Percentiles rank a stretch among this genome's conserved stretches.
phyloP scores from a whole-genome alignment of 257 asterid genomes.

The Plantago major region DNA sequence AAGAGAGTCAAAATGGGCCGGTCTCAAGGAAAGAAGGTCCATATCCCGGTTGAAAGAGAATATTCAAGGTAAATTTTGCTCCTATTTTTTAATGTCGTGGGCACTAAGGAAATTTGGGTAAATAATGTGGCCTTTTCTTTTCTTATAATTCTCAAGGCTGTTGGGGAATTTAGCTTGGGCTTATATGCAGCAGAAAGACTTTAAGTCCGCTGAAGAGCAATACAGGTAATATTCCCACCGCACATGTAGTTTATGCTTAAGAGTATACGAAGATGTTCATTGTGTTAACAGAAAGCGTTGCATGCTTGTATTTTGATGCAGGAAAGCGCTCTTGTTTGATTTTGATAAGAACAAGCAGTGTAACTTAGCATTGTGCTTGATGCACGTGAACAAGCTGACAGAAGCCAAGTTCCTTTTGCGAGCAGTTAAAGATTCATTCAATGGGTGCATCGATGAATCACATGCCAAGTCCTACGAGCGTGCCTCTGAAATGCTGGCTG shows the following conservation, averaged over 20 bases:
- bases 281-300: not conserved
- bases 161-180: slow-evolving; percentile 98
- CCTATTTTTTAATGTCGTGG: not conserved
- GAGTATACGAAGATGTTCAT: not conserved
- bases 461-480: slow-evolving; percentile 56
- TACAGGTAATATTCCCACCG: slow-evolving; percentile 24
- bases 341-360: slow-evolving; percentile 85
- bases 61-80: slow-evolving; percentile 53
- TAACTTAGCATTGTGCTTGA: slow-evolving; percentile 81
- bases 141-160: slow-evolving; percentile 40
- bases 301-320: slow-evolving; percentile 14
- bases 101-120: not conserved
- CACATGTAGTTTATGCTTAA: not conserved
- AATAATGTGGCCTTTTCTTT: slow-evolving; percentile 8
- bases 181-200: slow-evolving; percentile 64
- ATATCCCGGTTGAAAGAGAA: slow-evolving; percentile 76
- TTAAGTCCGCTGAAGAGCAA: slow-evolving; percentile 66
- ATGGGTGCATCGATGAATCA: slow-evolving; percentile 47
- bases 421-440: slow-evolving; percentile 39
- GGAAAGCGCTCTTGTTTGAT: slow-evolving; percentile 81
- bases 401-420: slow-evolving; percentile 88
- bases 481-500: slow-evolving; percentile 38
- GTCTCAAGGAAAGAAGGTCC: slow-evolving; percentile 81
- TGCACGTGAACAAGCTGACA: slow-evolving; percentile 60
- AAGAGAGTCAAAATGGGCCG: slow-evolving; percentile 71